Conservation (phyloP, 441 rosid species). For the Mallotus repandus region DNA sequence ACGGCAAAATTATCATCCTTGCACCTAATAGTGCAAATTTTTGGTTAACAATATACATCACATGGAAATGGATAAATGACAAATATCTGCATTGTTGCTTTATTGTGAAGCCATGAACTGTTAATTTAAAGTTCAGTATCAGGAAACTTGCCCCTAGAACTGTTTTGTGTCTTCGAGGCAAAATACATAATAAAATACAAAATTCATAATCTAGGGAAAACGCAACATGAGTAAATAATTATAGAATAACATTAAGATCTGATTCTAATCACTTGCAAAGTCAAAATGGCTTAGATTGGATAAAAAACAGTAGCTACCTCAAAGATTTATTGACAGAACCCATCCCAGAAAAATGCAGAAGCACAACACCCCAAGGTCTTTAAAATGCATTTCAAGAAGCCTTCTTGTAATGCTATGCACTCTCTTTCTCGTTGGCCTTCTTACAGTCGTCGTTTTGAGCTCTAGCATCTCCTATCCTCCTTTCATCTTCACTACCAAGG, state of each 20-base stretch:
- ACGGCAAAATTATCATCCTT: not conserved
- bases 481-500: slow-evolving; percentile 20
- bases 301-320: not conserved
- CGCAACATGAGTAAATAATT: slow-evolving; percentile 15
- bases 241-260: slow-evolving; percentile 10
- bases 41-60: not conserved
- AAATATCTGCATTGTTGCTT: too few species aligned
- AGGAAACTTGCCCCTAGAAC: slow-evolving; percentile 8
- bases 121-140: slow-evolving; percentile 8
- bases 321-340: not conserved
- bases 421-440: slow-evolving; percentile 31
- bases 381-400: slow-evolving; percentile 32
- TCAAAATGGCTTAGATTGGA: not conserved
- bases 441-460: slow-evolving; percentile 27
- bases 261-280: not conserved
- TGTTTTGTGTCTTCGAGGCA: slow-evolving; percentile 14
- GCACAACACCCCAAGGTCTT: slow-evolving; percentile 26
- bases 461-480: slow-evolving; percentile 27
- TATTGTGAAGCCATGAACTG: slow-evolving; percentile 1
- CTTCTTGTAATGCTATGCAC: slow-evolving; percentile 30
- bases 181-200: not conserved
- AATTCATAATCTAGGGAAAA: slow-evolving; percentile 27
- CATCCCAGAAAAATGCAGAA: slow-evolving; percentile 38
- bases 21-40: not conserved
- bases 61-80: not conserved